Percentiles rank a stretch among this genome's conserved stretches.
phyloP scores from a whole-genome alignment of 176 grass and related monocot genomes.

The Musa schizocarpa region DNA sequence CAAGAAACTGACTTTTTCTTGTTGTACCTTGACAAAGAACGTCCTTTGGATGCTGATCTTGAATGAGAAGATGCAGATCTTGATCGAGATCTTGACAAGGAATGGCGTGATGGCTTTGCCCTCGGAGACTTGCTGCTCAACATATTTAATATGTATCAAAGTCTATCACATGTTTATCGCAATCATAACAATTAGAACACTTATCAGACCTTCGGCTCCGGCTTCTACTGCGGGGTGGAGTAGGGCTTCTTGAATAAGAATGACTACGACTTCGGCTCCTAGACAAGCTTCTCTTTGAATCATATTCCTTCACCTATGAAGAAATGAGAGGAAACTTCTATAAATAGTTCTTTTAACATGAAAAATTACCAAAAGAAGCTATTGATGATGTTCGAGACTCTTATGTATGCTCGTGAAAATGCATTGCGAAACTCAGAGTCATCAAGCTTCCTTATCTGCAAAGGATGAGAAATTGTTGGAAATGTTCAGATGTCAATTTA shows the following conservation, averaged over 20 bases:
- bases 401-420: conserved; percentile 81
- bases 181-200: background rate
- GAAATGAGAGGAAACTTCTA: conserved; percentile 6
- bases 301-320: conserved; percentile 76
- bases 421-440: conserved; percentile 94
- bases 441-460: conserved; percentile 92
- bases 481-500: background rate
- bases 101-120: conserved; percentile 23
- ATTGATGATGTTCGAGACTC: conserved; percentile 32
- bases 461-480: background rate
- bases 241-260: conserved; percentile 52
- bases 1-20: too few species aligned
- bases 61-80: conserved; percentile 57
- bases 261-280: conserved; percentile 42
- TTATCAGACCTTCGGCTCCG: conserved; percentile 23
- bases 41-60: conserved; percentile 39
- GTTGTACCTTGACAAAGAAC: conserved; percentile 40
- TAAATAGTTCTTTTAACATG: background rate
- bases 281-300: conserved; percentile 35
- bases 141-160: conserved; percentile 3
- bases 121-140: conserved; percentile 51
- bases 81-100: conserved; percentile 44
- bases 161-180: conserved; percentile 1
- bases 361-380: conserved; percentile 5
- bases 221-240: conserved; percentile 17